A percentile compares a stretch with the other conserved stretches of the same genome.
Evolutionary conservation across 225 moss, liverwort and hornwort genomes (phyloP).

Genomic region (Antitrichia curtipendula): DNA sequence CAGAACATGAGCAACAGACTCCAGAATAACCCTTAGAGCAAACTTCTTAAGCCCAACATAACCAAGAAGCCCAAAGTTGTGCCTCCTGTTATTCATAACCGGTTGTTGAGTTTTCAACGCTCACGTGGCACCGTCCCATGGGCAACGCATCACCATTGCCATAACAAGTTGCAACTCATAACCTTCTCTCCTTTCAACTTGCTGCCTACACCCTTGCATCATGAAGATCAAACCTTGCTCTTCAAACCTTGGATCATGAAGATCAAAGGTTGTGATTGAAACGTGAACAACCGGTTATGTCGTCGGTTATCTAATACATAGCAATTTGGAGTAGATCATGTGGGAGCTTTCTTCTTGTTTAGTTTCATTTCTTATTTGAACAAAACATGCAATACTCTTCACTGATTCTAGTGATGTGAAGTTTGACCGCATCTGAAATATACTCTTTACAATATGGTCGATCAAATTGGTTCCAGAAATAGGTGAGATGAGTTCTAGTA

Average conservation of each 20-base stretch:
- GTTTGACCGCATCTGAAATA: neutral
- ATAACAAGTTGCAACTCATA: no score
- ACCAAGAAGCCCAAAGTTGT: neutral
- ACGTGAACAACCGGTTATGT: no score
- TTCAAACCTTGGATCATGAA: no score
- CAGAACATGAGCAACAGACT: neutral
- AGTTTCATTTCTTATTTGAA: neutral
- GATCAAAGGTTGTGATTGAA: no score
- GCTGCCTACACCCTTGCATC: no score
- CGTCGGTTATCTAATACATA: no score
- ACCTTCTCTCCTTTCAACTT: no score
- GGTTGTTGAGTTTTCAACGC: no score
- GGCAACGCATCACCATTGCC: no score
- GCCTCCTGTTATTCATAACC: neutral
- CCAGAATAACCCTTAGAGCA: neutral
- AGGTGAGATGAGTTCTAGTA: neutral
- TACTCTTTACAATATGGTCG: neutral
- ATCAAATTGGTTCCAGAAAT: neutral
- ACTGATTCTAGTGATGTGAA: neutral
- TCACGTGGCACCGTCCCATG: no score
- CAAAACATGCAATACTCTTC: neutral
- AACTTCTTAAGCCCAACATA: neutral
- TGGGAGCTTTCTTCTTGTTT: neutral
- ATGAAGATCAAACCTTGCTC: no score
- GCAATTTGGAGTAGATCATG: neutral